phyloP scores from a whole-genome alignment of 1,284 basidiomycete species.

The Naganishia albida region DNA sequence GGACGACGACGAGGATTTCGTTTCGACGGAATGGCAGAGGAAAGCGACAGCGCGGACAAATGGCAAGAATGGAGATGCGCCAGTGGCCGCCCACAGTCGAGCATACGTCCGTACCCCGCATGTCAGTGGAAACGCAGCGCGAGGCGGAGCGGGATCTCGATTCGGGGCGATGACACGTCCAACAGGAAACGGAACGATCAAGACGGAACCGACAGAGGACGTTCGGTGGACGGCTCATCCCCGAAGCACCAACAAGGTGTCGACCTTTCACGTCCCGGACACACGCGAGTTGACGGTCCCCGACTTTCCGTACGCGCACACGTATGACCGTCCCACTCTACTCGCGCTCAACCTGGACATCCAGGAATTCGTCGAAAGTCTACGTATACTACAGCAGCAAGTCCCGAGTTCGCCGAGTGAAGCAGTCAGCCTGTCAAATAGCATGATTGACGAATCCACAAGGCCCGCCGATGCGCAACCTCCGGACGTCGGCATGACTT shows the following conservation, averaged over 20 bases:
- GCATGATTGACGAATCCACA: constrained; percentile 8
- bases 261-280: not conserved
- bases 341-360: constrained; percentile 50
- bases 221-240: constrained; percentile 19
- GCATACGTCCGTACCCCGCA: not conserved
- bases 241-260: not conserved
- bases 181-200: not conserved
- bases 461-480: not conserved
- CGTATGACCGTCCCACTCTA: constrained; percentile 24
- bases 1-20: constrained; percentile 12
- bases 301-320: constrained; percentile 20
- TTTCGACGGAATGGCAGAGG: not conserved
- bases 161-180: constrained; percentile 10
- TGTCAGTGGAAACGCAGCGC: constrained; percentile 9
- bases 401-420: constrained; percentile 31
- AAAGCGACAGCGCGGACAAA: not conserved
- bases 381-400: constrained; percentile 33
- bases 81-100: not conserved
- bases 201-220: not conserved
- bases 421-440: constrained; percentile 16
- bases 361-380: constrained; percentile 49
- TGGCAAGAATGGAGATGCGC: not conserved
- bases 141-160: constrained; percentile 6
- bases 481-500: constrained; percentile 31
- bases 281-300: not conserved